Base-by-base conservation (phyloP, 1,139 yeast species). In the Casaregolazyma lundiana region DNA sequence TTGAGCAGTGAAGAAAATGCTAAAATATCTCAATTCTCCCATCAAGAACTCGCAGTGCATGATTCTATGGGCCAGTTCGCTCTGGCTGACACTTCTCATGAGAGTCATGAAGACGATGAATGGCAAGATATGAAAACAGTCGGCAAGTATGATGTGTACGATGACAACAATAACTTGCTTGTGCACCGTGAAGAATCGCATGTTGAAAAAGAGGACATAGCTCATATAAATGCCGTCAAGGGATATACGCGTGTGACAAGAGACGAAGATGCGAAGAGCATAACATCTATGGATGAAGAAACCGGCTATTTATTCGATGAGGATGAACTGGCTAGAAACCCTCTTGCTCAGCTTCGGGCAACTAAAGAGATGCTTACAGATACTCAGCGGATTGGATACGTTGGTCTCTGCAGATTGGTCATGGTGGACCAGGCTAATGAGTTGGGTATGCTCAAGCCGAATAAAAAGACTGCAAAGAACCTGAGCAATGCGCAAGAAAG, bases 171-270 rank as follows among this genome's bases (percentile, higher is more conserved):
- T 16, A 71, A 71, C 45, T 61, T 77, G 15, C 69, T 73, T 11
- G 70, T 72, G 17, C 61, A 59, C 34, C 34, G 29, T 8, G 51
- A 50, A 6, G 51, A 50, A 17, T 51, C 51, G 6, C 56, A 53
- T 26, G 56, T 59, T 13, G 38, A 35, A 18, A 26, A 35, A 8
- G 64, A 63, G 6, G 55, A 54, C 34, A 56, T 53, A 46, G 49
- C 46, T 5, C 55, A 39, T 9, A 44, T 39, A 21, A 49, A 46
- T 9, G 54, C 52, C 20, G 50, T 55, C 26, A 50, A 73, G 47
- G 97, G 95, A 0, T 92, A 94, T 61, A 92, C 98, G 1, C 81
- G 95, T 57, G 84, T 94, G 9, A 89, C 90, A 36, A 85, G 84
- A 2, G 95, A 89, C 57, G 97, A 92, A 61, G 95, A 94, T 30